phyloP scores from a whole-genome alignment of 805 yeast genomes.

The Suhomyces canberraensis region DNA sequence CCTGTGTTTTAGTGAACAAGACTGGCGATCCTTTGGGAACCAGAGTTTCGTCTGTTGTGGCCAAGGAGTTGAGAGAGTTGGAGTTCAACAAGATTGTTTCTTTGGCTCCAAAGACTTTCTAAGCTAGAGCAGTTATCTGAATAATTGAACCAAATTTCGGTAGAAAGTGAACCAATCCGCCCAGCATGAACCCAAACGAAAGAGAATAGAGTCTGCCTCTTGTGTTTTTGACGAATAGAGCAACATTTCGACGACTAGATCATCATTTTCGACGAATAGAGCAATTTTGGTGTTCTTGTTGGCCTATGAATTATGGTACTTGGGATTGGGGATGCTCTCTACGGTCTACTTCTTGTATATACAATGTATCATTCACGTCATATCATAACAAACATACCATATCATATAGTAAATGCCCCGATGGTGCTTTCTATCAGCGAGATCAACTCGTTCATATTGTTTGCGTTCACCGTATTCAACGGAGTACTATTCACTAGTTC shows the following conservation, averaged over 20 bases:
- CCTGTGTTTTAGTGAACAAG: slow-evolving; percentile 91
- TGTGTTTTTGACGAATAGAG: too few species aligned
- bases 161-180: too few species aligned
- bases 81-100: slow-evolving; percentile 83
- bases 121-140: slow-evolving; percentile 2
- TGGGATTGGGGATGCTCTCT: too few species aligned
- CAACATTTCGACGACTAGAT: too few species aligned
- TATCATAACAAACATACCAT: not conserved
- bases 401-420: slow-evolving; percentile 9
- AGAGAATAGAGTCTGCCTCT: too few species aligned
- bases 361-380: not conserved
- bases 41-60: slow-evolving; percentile 86
- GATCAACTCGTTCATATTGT: slow-evolving; percentile 15
- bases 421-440: slow-evolving; percentile 16
- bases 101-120: slow-evolving; percentile 72
- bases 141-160: not conserved
- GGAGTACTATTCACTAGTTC: slow-evolving; percentile 15
- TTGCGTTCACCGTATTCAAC: slow-evolving; percentile 8
- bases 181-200: too few species aligned
- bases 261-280: too few species aligned
- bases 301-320: too few species aligned
- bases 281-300: too few species aligned
- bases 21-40: slow-evolving; percentile 93
- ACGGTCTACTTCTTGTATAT: not conserved
- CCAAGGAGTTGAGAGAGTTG: slow-evolving; percentile 81